phyloP scores from a whole-genome alignment of 495 filamentous ascomycete genomes.

The Friedmanniomyces simplex region DNA sequence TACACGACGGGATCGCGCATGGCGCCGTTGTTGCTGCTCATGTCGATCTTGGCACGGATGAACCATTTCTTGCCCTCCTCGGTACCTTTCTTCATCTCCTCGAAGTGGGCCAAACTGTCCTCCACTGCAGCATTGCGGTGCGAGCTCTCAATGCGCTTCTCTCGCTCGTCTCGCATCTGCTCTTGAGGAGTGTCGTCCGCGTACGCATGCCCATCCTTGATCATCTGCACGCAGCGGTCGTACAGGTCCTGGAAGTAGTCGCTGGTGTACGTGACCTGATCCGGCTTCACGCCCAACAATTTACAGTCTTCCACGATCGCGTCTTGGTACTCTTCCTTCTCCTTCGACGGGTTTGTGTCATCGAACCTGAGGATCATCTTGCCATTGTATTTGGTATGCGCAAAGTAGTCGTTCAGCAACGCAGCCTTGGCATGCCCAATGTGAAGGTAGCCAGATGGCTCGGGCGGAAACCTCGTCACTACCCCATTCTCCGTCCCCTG shows the following conservation, averaged over 20 bases:
- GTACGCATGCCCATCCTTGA: conserved; percentile 78
- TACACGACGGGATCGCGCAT: conserved; percentile 93
- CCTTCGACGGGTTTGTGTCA: conserved; percentile 88
- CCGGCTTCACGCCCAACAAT: conserved; percentile 76
- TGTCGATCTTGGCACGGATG: conserved; percentile 80
- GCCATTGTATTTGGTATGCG: conserved; percentile 77
- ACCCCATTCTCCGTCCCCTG: conserved; percentile 84
- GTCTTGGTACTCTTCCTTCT: conserved; percentile 86
- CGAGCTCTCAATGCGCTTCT: conserved; percentile 62
- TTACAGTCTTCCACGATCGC: conserved; percentile 77
- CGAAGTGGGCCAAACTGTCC: conserved; percentile 68
- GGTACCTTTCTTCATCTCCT: conserved; percentile 78
- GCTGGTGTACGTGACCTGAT: conserved; percentile 66
- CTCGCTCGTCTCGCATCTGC: conserved; percentile 71
- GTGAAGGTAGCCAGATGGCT: conserved; percentile 94
- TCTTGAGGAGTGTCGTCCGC: conserved; percentile 83
- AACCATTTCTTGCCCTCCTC: conserved; percentile 69
- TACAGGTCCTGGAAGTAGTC: conserved; percentile 89
- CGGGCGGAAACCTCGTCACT: conserved; percentile 86
- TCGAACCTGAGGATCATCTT: conserved; percentile 77
- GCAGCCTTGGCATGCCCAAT: conserved; percentile 93
- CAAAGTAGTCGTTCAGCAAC: conserved; percentile 87
- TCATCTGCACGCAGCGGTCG: conserved; percentile 62
- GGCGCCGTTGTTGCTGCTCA: conserved; percentile 73
- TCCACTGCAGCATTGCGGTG: conserved; percentile 68